These are phyloP conservation scores for Novymonas esmeraldas DNA, from an alignment of 208 protist genomes.

Conservation along the genomic window DNA sequence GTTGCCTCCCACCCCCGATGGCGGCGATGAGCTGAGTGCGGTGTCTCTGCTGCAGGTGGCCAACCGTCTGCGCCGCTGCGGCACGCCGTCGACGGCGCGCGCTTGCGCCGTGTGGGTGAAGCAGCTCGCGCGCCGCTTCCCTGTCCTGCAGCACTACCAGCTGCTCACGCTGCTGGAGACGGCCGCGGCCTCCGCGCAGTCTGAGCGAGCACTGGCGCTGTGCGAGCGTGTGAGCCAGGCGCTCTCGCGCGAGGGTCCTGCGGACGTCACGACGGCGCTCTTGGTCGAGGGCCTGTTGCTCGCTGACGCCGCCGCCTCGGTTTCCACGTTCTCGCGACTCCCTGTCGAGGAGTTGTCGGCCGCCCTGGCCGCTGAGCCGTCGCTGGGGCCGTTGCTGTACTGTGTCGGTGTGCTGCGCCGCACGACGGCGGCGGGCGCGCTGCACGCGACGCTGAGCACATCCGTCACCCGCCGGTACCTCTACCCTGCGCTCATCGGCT, in stretches of 20 bases:
- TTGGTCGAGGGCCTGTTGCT: slow-evolving; percentile 45
- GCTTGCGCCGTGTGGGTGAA: slow-evolving; percentile 61
- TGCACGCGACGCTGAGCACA: slow-evolving; percentile 18
- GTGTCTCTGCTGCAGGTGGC: slow-evolving; percentile 49
- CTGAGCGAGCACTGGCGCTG: slow-evolving; percentile 39
- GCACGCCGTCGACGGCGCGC: slow-evolving; percentile 34
- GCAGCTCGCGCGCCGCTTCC: slow-evolving; percentile 53
- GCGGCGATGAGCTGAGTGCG: slow-evolving; percentile 17
- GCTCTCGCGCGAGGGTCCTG: slow-evolving; percentile 28
- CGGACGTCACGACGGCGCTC: slow-evolving; percentile 23
- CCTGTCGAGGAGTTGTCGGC: slow-evolving; percentile 20
- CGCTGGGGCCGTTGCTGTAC: slow-evolving; percentile 50
- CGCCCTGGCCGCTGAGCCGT: slow-evolving; percentile 16
- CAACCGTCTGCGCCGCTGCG: slow-evolving; percentile 41
- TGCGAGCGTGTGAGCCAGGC: slow-evolving; percentile 41
- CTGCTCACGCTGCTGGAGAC: slow-evolving; percentile 53
- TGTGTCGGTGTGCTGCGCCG: slow-evolving; percentile 57
- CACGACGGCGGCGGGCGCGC: slow-evolving; percentile 15
- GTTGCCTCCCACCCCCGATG: neutral
- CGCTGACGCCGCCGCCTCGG: slow-evolving; percentile 25
- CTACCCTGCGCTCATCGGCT: slow-evolving; percentile 22
- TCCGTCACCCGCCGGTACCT: slow-evolving; percentile 36
- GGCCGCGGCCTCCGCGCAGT: slow-evolving; percentile 43
- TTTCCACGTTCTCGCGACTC: slow-evolving; percentile 24
- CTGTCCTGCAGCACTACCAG: slow-evolving; percentile 72